These are phyloP conservation scores for Aureobasidium sp. DNA, from an alignment of 2,329 filamentous ascomycete species.

Conservation along the genomic window DNA sequence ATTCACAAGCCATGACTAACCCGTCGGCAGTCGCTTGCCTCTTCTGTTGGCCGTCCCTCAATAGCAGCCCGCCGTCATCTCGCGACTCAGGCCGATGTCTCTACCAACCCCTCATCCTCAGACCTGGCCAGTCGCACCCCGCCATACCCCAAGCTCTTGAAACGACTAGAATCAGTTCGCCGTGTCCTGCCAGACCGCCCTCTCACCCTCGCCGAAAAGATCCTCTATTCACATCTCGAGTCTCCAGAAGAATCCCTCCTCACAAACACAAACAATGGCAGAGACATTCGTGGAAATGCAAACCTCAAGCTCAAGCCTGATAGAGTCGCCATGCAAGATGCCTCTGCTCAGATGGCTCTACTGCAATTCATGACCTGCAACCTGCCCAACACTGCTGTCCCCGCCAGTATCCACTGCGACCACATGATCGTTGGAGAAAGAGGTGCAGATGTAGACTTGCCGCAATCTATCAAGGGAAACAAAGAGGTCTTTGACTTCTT, in stretches of 20 bases:
- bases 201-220: conserved; percentile 96
- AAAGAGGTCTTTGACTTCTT: conserved; percentile 99
- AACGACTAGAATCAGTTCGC: conserved; percentile 79
- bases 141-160: conserved; percentile 84
- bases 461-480: conserved; percentile 88
- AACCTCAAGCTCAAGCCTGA: conserved; percentile 99
- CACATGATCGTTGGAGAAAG: conserved; percentile 98
- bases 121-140: conserved; percentile 67
- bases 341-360: conserved; percentile 97
- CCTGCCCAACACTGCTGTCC: conserved; percentile 88
- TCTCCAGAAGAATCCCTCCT: conserved; percentile 90
- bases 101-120: conserved; percentile 25
- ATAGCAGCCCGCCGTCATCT: conserved; percentile 29
- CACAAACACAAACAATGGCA: conserved; percentile 83
- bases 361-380: conserved; percentile 99
- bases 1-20: background rate
- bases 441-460: conserved; percentile 87
- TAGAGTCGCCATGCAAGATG: conserved; percentile 99
- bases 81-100: conserved; percentile 32
- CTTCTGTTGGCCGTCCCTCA: conserved; percentile 8
- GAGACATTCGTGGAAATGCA: conserved; percentile 83
- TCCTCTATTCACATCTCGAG: conserved; percentile 95
- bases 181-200: conserved; percentile 68
- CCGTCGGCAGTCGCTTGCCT: conserved; percentile 19
- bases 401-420: conserved; percentile 98